Conservation (phyloP, 2,329 filamentous ascomycete species). For the Fusarium brachygibbosum region DNA sequence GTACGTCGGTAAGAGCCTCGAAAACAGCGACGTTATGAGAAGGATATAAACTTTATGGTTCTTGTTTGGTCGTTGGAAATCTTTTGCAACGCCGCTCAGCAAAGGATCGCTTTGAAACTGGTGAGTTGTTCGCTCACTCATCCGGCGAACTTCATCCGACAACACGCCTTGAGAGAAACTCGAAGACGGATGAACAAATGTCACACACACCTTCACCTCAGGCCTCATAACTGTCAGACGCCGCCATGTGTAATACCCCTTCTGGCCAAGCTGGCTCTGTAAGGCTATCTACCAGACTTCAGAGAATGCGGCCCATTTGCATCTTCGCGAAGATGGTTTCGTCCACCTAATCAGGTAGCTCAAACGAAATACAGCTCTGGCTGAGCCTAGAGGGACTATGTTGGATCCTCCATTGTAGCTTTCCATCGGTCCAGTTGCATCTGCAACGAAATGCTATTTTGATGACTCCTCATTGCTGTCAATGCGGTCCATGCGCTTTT, state of each 20-base stretch:
- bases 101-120: not conserved
- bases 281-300: not conserved
- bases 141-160: not conserved
- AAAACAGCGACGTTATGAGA: no score
- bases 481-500: not conserved
- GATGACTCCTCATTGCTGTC: not conserved
- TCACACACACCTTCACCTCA: not conserved
- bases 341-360: no score
- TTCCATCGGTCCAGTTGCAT: not conserved
- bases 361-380: no score
- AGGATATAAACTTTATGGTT: not conserved
- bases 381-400: no score
- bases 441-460: not conserved
- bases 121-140: not conserved
- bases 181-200: not conserved
- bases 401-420: no score
- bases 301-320: not conserved
- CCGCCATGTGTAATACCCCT: not conserved
- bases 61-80: no score
- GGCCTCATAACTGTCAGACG: not conserved
- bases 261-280: not conserved
- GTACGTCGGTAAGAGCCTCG: no score
- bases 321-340: no score
- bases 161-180: not conserved
- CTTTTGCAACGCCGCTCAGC: no score